These are phyloP conservation scores for Megacollybia marginata DNA, from an alignment of 768 basidiomycete genomes.

Conservation along the genomic window DNA sequence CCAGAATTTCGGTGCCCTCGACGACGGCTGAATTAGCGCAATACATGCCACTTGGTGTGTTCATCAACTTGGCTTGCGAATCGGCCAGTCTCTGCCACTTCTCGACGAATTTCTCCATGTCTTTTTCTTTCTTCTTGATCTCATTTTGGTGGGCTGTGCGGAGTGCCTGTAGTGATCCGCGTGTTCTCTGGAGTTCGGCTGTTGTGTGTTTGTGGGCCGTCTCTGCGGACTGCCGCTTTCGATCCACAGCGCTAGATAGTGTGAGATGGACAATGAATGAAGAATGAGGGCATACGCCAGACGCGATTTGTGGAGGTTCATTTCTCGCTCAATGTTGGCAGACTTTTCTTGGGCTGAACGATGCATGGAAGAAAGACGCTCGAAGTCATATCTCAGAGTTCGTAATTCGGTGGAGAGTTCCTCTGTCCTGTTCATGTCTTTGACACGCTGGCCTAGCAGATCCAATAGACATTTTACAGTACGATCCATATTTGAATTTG, in stretches of 20 bases:
- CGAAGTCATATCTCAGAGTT: constrained; percentile 76
- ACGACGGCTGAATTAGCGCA: constrained; percentile 44
- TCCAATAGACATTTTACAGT: constrained; percentile 70
- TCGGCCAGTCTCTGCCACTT: constrained; percentile 70
- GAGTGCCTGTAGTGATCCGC: constrained; percentile 57
- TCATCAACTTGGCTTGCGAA: constrained; percentile 51
- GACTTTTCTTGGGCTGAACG: constrained; percentile 48
- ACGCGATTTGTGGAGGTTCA: constrained; percentile 64
- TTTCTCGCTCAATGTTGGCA: constrained; percentile 74
- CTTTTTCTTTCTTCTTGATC: constrained; percentile 76
- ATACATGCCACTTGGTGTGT: constrained; percentile 42
- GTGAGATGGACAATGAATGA: constrained; percentile 4
- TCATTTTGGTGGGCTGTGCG: constrained; percentile 65
- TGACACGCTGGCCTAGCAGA: constrained; percentile 68
- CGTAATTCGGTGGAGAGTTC: constrained; percentile 67
- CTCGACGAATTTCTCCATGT: constrained; percentile 66
- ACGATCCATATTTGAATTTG: constrained; percentile 44
- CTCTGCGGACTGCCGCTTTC: not conserved
- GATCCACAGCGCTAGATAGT: too few relatives aligned
- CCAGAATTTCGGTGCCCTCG: constrained; percentile 35
- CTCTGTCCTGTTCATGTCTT: constrained; percentile 77
- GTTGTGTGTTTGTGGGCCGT: constrained; percentile 63
- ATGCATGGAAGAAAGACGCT: constrained; percentile 65
- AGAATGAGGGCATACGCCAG: constrained; percentile 43
- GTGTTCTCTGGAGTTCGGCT: constrained; percentile 65